Conservation (phyloP, 768 basidiomycete genomes). For the Pleurotus eryngii region DNA sequence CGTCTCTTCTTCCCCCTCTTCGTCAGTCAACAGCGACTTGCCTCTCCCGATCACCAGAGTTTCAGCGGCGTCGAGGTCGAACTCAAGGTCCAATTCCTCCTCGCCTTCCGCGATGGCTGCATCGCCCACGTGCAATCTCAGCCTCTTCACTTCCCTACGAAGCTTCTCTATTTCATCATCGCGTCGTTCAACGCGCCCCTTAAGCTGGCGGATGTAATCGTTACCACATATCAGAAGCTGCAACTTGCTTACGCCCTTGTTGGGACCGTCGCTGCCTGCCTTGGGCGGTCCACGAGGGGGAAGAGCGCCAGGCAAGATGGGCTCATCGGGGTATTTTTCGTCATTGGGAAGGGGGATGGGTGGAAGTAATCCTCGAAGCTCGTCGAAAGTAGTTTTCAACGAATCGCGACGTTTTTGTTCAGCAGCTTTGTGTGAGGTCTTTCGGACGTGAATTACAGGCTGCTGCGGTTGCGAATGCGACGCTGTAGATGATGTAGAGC, state of each 20-base stretch:
- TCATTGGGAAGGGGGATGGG: conserved; percentile 83
- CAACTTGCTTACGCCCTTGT: conserved; percentile 91
- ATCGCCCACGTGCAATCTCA: conserved; percentile 42
- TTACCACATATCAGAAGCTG: conserved; percentile 90
- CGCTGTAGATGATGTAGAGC: conserved; percentile 13
- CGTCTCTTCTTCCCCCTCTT: conserved; percentile 13
- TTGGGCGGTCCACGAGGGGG: conserved; percentile 89
- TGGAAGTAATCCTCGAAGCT: conserved; percentile 78
- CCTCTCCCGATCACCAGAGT: conserved; percentile 15
- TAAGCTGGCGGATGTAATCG: conserved; percentile 77
- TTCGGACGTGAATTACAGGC: conserved; percentile 45
- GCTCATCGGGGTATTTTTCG: conserved; percentile 66
- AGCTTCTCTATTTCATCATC: conserved; percentile 74
- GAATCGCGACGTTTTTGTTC: conserved; percentile 98
- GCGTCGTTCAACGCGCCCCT: conserved; percentile 71
- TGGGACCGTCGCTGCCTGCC: conserved; percentile 85
- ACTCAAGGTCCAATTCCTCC: conserved; percentile 50
- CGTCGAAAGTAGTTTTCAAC: conserved; percentile 90
- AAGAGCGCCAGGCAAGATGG: conserved; percentile 80
- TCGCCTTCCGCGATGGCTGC: conserved; percentile 23
- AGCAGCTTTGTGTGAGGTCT: conserved; percentile 91
- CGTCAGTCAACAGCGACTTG: conserved; percentile 10
- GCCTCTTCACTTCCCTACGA: conserved; percentile 60
- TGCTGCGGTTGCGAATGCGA: conserved; percentile 10
- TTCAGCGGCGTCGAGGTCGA: conserved; percentile 59